phyloP scores from a whole-genome alignment of 495 filamentous ascomycete genomes.

The Apiosordaria backusii region DNA sequence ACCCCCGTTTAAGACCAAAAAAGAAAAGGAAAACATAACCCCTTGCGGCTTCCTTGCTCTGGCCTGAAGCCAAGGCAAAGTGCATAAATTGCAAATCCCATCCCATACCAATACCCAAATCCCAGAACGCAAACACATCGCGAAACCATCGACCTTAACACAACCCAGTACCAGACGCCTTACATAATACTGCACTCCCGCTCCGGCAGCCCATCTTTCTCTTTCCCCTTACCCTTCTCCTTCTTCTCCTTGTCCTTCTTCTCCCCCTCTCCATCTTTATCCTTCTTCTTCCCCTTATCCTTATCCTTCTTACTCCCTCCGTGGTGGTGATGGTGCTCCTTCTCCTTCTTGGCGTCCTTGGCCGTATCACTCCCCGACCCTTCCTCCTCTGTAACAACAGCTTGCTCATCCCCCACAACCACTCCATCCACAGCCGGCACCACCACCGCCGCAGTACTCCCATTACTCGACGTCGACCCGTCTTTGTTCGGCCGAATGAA shows the following conservation, averaged over 20 bases:
- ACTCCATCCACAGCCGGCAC: slow-evolving; percentile 12
- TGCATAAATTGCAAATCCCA: not conserved
- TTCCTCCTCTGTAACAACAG: slow-evolving; percentile 38
- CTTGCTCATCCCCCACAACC: slow-evolving; percentile 35
- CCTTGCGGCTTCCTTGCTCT: not conserved
- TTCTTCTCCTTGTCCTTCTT: slow-evolving; percentile 32
- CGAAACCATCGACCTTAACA: too few species aligned
- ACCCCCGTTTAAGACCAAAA: not conserved
- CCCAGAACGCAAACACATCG: not conserved
- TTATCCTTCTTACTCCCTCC: slow-evolving; percentile 44
- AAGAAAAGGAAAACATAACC: not conserved
- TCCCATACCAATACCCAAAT: not conserved
- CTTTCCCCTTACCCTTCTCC: slow-evolving; percentile 35
- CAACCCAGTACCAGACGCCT: slow-evolving; percentile 7
- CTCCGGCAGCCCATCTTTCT: slow-evolving; percentile 51
- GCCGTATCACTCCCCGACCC: slow-evolving; percentile 35
- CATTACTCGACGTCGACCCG: slow-evolving; percentile 16
- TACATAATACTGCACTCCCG: slow-evolving; percentile 61
- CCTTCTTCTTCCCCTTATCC: slow-evolving; percentile 43
- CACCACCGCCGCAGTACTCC: slow-evolving; percentile 25
- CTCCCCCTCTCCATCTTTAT: slow-evolving; percentile 27
- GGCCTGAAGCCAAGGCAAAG: too few species aligned
- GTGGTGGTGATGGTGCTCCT: slow-evolving; percentile 39
- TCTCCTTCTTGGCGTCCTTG: slow-evolving; percentile 36
- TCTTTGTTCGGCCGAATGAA: slow-evolving; percentile 52